These are phyloP conservation scores for Hymenoscyphus albidus DNA, from an alignment of 2,329 filamentous ascomycete genomes.

Conservation along the genomic window DNA sequence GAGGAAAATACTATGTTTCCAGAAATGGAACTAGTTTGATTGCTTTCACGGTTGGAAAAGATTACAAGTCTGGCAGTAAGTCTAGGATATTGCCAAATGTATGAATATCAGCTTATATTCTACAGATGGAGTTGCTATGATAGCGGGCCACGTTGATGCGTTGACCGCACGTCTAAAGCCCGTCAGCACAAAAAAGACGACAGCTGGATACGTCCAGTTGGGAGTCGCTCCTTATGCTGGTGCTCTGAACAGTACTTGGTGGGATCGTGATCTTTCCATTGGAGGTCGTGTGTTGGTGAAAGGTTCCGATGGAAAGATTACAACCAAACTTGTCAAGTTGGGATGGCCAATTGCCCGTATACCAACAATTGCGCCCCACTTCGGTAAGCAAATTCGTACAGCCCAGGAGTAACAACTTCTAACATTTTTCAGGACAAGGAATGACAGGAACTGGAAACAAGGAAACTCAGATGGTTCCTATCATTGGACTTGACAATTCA, in stretches of 20 bases:
- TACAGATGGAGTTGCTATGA: constrained; percentile 74
- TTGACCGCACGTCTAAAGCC: constrained; percentile 90
- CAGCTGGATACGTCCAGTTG: constrained; percentile 81
- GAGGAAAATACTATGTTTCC: constrained; percentile 84
- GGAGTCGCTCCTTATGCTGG: constrained; percentile 93
- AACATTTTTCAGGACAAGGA: constrained; percentile 35
- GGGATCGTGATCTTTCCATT: constrained; percentile 90
- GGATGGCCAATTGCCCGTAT: constrained; percentile 76
- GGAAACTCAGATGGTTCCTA: constrained; percentile 91
- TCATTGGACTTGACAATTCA: constrained; percentile 81
- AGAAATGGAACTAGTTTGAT: constrained; percentile 84
- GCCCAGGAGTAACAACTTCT: background rate
- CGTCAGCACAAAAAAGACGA: constrained; percentile 76
- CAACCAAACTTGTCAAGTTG: constrained; percentile 79
- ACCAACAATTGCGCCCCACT: constrained; percentile 89
- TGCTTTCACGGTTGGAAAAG: constrained; percentile 76
- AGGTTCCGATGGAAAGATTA: constrained; percentile 70
- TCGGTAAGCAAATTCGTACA: constrained; percentile 49
- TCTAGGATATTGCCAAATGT: background rate
- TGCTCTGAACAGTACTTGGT: constrained; percentile 85
- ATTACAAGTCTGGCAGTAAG: constrained; percentile 65
- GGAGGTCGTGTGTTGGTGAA: constrained; percentile 85
- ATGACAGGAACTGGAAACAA: constrained; percentile 67
- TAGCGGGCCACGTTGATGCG: constrained; percentile 91
- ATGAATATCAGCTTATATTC: background rate